Evolutionary conservation across 2,329 filamentous ascomycete species (phyloP).

Genomic region (Orbilia javanica): DNA sequence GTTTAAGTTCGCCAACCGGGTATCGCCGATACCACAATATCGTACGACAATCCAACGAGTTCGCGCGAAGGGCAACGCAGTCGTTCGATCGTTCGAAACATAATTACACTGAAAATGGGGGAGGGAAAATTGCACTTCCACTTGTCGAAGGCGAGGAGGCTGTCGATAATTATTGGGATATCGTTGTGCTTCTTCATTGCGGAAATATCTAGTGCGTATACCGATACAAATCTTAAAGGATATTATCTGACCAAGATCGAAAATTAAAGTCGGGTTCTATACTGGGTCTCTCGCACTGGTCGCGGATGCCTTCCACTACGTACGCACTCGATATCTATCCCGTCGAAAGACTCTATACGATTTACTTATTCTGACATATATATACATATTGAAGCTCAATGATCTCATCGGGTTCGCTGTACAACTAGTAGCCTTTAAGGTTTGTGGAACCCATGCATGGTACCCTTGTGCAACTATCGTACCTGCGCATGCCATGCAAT

Average conservation of each 20-base stretch:
- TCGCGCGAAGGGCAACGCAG: conserved; percentile 24
- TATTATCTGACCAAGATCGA: conserved; percentile 16
- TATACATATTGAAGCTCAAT: conserved; percentile 70
- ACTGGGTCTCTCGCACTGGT: conserved; percentile 79
- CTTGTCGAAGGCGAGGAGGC: conserved; percentile 58
- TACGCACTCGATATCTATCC: conserved; percentile 65
- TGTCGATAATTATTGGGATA: conserved; percentile 66
- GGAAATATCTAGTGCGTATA: conserved; percentile 66
- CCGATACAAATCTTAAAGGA: neutral
- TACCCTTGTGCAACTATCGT: neutral
- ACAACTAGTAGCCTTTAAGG: conserved; percentile 74
- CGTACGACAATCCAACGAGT: conserved; percentile 21
- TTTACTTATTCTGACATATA: neutral
- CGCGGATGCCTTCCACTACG: conserved; percentile 84
- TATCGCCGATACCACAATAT: conserved; percentile 4
- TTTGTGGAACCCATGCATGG: conserved; percentile 63
- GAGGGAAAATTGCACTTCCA: conserved; percentile 31
- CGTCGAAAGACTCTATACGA: neutral
- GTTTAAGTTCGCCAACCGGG: no score
- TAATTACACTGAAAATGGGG: conserved; percentile 18
- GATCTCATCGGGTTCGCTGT: conserved; percentile 78
- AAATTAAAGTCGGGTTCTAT: conserved; percentile 73
- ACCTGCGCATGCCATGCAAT: neutral
- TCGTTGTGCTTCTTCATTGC: conserved; percentile 68
- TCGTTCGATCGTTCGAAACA: neutral